Base-by-base conservation (phyloP, 352 stramenopile genomes). In the Globisporangium spinosum region DNA sequence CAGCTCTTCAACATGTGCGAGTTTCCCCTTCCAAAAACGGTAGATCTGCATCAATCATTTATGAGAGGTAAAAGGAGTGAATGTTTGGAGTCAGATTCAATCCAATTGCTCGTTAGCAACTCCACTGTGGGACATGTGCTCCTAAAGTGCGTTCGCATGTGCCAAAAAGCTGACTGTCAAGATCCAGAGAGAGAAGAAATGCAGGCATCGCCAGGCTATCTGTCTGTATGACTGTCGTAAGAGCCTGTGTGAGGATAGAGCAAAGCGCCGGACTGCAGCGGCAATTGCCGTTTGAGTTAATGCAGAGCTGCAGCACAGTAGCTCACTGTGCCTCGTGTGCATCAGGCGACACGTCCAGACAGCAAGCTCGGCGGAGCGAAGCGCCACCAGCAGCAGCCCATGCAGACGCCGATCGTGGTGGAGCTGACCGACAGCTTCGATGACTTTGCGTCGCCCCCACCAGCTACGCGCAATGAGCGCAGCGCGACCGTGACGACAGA, bases 381-480 rank as follows among this genome's bases (percentile, higher is more conserved):
- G 17, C 60, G 20, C 29, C 23, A n/a, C 6, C 53, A 43, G 25
- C 25, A 58, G 23, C 53, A 58, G 13, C 25, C 53, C 25, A 43
- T 65, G 59, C 25, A 38, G 7, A 57, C 59, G 47, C 45, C 43
- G 45, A 56, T 66, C 60, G 45, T 66, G 25, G 29, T 66, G 60
- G 60, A 66, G 60, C 29, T 66, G 10, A 49, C 32, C 27, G 27
- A 66, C 27, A 58, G 60, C 60, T 58, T 57, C 5, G 43, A 51
- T 7, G 34, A 58, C 47, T 66, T 49, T 32, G 56, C 10, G 32
- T 49, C 56, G 10, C 56, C 60, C 23, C 60, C n/a, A 22, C 27
- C 45, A 51, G 29, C 13, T 9, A 47, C 10, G 32, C 47, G 47
- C 29, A 35, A 51, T 34, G 43, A 51, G 1, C 43, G 45, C 45